These are phyloP conservation scores for Plasmopara muralis DNA, from an alignment of 352 stramenopile species.

Conservation along the genomic window DNA sequence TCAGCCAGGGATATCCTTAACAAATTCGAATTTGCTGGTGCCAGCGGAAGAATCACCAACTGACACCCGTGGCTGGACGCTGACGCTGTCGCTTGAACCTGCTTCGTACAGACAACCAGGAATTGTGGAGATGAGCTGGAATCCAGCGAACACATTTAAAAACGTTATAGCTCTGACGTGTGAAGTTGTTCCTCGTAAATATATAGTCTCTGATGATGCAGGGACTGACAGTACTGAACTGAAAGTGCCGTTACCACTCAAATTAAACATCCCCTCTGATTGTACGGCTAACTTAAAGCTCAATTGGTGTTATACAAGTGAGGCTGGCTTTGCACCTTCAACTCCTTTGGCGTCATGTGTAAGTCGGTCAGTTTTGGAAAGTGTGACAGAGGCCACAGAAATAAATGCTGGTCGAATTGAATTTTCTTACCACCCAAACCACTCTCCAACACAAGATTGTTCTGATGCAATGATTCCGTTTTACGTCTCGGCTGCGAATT, in stretches of 20 bases:
- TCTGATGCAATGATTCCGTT: slow-evolving; percentile 8
- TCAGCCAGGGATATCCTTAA: slow-evolving; percentile 35
- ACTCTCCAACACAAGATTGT: slow-evolving; percentile 12
- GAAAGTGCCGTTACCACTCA: slow-evolving; percentile 29
- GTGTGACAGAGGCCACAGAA: slow-evolving; percentile 48
- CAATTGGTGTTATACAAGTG: slow-evolving; percentile 59
- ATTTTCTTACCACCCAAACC: slow-evolving; percentile 31
- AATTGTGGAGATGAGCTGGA: slow-evolving; percentile 55
- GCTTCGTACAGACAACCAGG: slow-evolving; percentile 26
- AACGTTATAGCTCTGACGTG: slow-evolving; percentile 48
- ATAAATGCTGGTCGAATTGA: slow-evolving; percentile 53
- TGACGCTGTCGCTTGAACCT: slow-evolving; percentile 38
- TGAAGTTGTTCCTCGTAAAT: slow-evolving; percentile 29
- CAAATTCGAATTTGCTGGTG: slow-evolving; percentile 50
- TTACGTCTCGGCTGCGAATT: slow-evolving; percentile 34
- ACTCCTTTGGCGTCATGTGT: slow-evolving; percentile 66
- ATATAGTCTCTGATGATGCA: slow-evolving; percentile 5
- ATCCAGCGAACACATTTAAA: slow-evolving; percentile 34
- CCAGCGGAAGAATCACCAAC: slow-evolving; percentile 66
- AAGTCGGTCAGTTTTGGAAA: slow-evolving; percentile 53
- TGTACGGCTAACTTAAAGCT: slow-evolving; percentile 35
- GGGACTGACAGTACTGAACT: slow-evolving; percentile 4
- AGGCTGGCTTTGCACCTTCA: slow-evolving; percentile 54
- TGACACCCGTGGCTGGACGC: slow-evolving; percentile 50
- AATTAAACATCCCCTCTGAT: slow-evolving; percentile 32